Evolutionary conservation across 2,329 filamentous ascomycete species (phyloP), one percentile per base, ranked within the genome.

Genomic region (Ceratocystis eucalypticola): DNA sequence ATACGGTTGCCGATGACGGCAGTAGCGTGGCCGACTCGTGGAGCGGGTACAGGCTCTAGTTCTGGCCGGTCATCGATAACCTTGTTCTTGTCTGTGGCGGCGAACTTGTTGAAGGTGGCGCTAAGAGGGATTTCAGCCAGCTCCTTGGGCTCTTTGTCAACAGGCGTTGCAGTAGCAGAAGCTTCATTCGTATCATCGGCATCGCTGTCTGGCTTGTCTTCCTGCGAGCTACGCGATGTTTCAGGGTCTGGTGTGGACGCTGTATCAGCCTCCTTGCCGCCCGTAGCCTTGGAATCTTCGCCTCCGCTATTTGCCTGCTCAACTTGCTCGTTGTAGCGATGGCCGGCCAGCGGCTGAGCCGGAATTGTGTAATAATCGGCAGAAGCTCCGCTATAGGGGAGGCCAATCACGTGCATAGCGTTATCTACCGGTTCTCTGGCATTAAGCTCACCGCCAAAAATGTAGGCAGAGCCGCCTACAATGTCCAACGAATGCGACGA

Each of bases 391-490:
- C 80, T 82, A 70, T 80, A 82, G 4, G 84, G 82, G 25, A 91
- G 76, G 0, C 80, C 79, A 61, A 93, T 72, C 65, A 84, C 76
- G 72, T 91, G 86, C 74, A 94, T 80, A 70, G 85, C 80, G 72
- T 90, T 89, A 75, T 91, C 88, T 66, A 87, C 80, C 5, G 87
- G 86, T 72, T 88, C 77, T 61, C 85, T 80, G 2, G 87, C 81
- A 59, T 79, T 76, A 67, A 86, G 75, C 74, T 94, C 89, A 70
- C 90, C 91, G 68, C 91, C 90, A 72, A 91, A 95, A 71, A 95
- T 79, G 74, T 84, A 87, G 53, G 82, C 80, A 48, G 76, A 76
- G 30, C 80, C 76, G 44, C 76, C 76, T 61, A 86, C 73, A 59
- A 87, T 80, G 55, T 88, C 81, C 70, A 91, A 74, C 2, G 83